These are phyloP conservation scores for Erythrobasidium hasegawianum DNA, from an alignment of 1,284 basidiomycete species.

Conservation along the genomic window DNA sequence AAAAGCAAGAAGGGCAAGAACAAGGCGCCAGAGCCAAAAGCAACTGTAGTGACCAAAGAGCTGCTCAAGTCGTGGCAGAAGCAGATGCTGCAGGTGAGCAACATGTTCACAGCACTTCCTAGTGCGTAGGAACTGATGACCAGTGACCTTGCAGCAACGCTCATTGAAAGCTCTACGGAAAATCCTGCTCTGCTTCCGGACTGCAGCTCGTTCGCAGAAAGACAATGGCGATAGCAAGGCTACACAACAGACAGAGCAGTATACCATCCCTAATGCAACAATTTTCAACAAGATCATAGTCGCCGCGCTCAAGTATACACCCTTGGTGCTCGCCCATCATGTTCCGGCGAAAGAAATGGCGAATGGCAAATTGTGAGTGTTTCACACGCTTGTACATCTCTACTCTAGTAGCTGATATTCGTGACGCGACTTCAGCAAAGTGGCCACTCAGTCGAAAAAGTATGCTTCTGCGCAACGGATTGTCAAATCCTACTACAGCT, in stretches of 20 bases:
- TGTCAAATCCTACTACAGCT: slow-evolving; percentile 83
- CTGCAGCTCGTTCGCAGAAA: slow-evolving; percentile 61
- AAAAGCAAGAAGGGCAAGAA: slow-evolving; percentile 48
- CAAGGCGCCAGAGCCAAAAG: slow-evolving; percentile 56
- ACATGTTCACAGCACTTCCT: too few species aligned
- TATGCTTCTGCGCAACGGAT: slow-evolving; percentile 73
- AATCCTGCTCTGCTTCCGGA: slow-evolving; percentile 80
- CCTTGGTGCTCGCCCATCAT: slow-evolving; percentile 81
- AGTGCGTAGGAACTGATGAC: neutral
- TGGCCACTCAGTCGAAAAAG: slow-evolving; percentile 48
- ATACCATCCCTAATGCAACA: slow-evolving; percentile 47
- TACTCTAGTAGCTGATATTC: neutral
- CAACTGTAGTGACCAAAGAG: slow-evolving; percentile 64
- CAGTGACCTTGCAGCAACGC: slow-evolving; percentile 63
- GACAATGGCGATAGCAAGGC: slow-evolving; percentile 28
- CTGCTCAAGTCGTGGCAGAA: slow-evolving; percentile 82
- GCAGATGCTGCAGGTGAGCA: slow-evolving; percentile 74
- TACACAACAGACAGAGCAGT: slow-evolving; percentile 33
- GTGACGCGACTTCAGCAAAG: slow-evolving; percentile 40
- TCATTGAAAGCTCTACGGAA: slow-evolving; percentile 81
- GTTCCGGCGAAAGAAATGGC: slow-evolving; percentile 77
- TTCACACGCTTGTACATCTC: neutral
- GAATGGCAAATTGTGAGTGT: slow-evolving; percentile 76
- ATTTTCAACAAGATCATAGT: slow-evolving; percentile 90
- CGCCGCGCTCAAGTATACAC: slow-evolving; percentile 84